Base-by-base conservation (phyloP, 2,329 filamentous ascomycete species). In the Periconia digitata region DNA sequence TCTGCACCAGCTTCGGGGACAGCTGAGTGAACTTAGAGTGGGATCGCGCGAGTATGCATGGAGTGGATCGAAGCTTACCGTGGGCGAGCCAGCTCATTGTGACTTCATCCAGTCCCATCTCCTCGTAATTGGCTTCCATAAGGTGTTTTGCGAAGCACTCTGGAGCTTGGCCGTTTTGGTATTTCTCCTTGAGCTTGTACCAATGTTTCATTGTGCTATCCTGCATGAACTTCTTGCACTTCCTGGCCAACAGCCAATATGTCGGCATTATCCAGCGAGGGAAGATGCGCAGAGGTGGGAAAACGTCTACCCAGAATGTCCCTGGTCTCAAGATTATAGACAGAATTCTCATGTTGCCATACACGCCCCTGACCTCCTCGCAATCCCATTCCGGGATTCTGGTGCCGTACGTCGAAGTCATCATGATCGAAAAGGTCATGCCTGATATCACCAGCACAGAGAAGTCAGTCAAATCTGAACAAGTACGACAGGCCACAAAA, bases 1-100 rank as follows among this genome's bases (percentile, higher is more conserved):
- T 72, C 68, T 17, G 59, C 69, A 3, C 74, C 73, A 2, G 72
- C 73, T 52, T 75, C 74, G 8, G 74, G 64, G 43, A 70, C 59
- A 20, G 21, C 27, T 4, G 27, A 10, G 8, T 32, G 4, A 32
- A 13, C 6, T 27, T 27, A 27, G 24, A 27, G 13, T 27, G 24
- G 6, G 24, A 27, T 13, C 24, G 13, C 13, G 7, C 6, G 6
- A 7, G 6, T 27, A 27, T 27, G 24, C 24, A 7, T 13, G 7
- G 15, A 27, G 59, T n/a, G n/a, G n/a, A n/a, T n/a, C n/a, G 24
- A 27, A 7, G 13, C 24, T 13, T 27, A 27, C 24, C 64, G 6
- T 69, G 68, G 0, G 70, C 68, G 3, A 71, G 49, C 37, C 67
- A 72, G 1, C 68, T 66, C 3, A 64, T 66, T 50, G 71, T 66